A percentile compares a stretch with the other conserved stretches of the same genome.
phyloP scores from a whole-genome alignment of 2,329 filamentous ascomycete species.

The Aureobasidium sp. region DNA sequence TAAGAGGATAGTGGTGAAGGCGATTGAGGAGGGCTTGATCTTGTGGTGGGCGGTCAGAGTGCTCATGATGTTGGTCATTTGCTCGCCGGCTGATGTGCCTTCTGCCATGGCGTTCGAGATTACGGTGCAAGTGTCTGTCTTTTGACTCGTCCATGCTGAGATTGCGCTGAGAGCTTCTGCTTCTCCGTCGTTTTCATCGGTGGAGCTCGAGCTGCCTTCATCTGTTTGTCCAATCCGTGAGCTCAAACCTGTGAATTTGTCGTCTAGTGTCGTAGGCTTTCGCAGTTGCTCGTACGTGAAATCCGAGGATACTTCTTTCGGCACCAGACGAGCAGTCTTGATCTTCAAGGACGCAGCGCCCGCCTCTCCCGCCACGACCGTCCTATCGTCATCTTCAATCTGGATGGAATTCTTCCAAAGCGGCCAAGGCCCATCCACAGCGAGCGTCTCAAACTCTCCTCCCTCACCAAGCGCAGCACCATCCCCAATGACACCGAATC shows the following conservation, averaged over 20 bases:
- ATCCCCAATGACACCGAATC: constrained; percentile 58
- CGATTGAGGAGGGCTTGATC: constrained; percentile 26
- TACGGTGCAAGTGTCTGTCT: constrained; percentile 19
- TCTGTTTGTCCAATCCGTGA: background rate
- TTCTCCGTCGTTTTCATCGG: background rate
- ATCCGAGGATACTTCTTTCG: constrained; percentile 28
- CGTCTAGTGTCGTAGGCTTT: constrained; percentile 61
- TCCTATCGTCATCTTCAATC: constrained; percentile 49
- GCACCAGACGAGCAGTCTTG: constrained; percentile 48
- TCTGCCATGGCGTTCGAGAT: constrained; percentile 27
- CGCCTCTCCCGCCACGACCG: constrained; percentile 59
- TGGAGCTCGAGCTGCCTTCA: background rate
- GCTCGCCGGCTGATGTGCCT: constrained; percentile 34
- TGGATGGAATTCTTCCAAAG: constrained; percentile 68
- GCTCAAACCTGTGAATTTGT: constrained; percentile 46
- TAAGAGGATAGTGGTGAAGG: constrained; percentile 58
- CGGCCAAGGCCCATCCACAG: constrained; percentile 66
- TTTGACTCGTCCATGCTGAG: background rate
- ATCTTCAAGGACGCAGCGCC: constrained; percentile 70
- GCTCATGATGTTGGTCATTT: constrained; percentile 36
- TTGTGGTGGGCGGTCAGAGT: constrained; percentile 25
- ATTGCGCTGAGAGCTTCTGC: background rate
- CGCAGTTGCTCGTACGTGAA: constrained; percentile 35
- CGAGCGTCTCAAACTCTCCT: constrained; percentile 91
- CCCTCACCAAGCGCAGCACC: constrained; percentile 83